Evolutionary conservation across 2,329 filamentous ascomycete genomes (phyloP).

Genomic region (Teratosphaeria nubilosa): DNA sequence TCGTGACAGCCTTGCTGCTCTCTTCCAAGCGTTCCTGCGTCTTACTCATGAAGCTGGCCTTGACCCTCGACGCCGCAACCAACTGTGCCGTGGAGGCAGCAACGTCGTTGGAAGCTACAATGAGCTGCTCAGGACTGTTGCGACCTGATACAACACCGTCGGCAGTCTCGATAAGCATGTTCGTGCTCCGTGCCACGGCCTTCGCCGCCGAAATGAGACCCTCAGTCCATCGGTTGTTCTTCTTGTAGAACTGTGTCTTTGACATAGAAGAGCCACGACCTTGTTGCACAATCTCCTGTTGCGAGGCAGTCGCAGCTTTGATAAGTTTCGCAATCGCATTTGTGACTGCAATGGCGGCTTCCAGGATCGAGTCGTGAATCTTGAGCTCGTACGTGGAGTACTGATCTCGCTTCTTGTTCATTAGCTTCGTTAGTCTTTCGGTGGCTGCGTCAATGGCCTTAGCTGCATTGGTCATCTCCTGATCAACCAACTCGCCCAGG

Average conservation of each 20-base stretch:
- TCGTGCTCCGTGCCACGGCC: slow-evolving; percentile 86
- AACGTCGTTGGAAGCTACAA: slow-evolving; percentile 94
- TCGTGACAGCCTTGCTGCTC: slow-evolving; percentile 85
- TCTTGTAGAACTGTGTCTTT: slow-evolving; percentile 95
- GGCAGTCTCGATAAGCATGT: slow-evolving; percentile 93
- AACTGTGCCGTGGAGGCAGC: slow-evolving; percentile 93
- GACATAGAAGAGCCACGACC: slow-evolving; percentile 67
- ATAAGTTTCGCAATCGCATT: slow-evolving; percentile 90
- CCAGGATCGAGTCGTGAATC: slow-evolving; percentile 90
- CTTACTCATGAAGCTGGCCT: slow-evolving; percentile 97
- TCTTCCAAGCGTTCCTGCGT: slow-evolving; percentile 85
- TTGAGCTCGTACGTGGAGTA: slow-evolving; percentile 94
- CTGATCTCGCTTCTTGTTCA: slow-evolving; percentile 90
- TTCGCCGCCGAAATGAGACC: slow-evolving; percentile 95
- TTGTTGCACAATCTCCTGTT: slow-evolving; percentile 92
- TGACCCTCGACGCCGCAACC: slow-evolving; percentile 88
- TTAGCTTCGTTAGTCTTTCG: slow-evolving; percentile 78
- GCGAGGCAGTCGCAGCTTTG: slow-evolving; percentile 83
- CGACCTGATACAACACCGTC: slow-evolving; percentile 88
- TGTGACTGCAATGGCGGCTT: slow-evolving; percentile 86
- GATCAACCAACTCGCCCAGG: slow-evolving; percentile 84
- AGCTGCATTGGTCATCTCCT: slow-evolving; percentile 83
- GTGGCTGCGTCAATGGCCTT: slow-evolving; percentile 91
- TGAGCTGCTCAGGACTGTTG: slow-evolving; percentile 92
- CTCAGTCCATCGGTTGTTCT: slow-evolving; percentile 99